These are phyloP conservation scores for Comarum palustre DNA, from an alignment of 306 rosid species.

Conservation along the genomic window DNA sequence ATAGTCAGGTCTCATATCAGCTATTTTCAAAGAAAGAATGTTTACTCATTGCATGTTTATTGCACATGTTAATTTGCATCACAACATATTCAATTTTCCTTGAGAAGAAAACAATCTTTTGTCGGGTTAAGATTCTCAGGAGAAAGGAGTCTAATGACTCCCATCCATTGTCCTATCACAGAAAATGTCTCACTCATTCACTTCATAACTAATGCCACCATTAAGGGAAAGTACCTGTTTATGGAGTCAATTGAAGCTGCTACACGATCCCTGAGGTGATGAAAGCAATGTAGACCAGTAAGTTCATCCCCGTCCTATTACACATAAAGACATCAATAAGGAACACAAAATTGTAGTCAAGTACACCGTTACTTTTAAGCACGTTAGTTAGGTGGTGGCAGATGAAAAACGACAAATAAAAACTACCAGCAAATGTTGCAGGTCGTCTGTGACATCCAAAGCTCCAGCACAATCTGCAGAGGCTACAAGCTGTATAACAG, in stretches of 20 bases:
- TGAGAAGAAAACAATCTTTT: neutral
- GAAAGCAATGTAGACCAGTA: conserved; percentile 95
- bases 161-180: neutral
- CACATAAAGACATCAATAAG: conserved; percentile 16
- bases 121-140: neutral
- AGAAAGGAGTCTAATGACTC: neutral
- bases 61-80: neutral
- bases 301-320: conserved; percentile 94
- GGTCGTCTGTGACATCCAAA: conserved; percentile 86
- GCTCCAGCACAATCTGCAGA: conserved; percentile 99
- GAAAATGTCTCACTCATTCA: neutral
- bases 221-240: conserved; percentile 60
- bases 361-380: neutral
- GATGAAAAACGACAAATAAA: neutral
- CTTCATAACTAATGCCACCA: neutral
- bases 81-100: neutral
- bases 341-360: neutral
- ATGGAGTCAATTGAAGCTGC: conserved; percentile 83
- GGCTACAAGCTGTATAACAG: conserved; percentile 91
- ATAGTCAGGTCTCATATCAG: conserved; percentile 7
- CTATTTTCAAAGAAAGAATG: neutral
- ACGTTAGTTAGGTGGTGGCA: neutral
- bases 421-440: conserved; percentile 81
- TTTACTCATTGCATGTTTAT: neutral
- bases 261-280: conserved; percentile 88